Percentiles rank a stretch among this genome's conserved stretches.
Evolutionary conservation across 2,329 filamentous ascomycete genomes (phyloP).

Genomic region (Diaporthe sp.): DNA sequence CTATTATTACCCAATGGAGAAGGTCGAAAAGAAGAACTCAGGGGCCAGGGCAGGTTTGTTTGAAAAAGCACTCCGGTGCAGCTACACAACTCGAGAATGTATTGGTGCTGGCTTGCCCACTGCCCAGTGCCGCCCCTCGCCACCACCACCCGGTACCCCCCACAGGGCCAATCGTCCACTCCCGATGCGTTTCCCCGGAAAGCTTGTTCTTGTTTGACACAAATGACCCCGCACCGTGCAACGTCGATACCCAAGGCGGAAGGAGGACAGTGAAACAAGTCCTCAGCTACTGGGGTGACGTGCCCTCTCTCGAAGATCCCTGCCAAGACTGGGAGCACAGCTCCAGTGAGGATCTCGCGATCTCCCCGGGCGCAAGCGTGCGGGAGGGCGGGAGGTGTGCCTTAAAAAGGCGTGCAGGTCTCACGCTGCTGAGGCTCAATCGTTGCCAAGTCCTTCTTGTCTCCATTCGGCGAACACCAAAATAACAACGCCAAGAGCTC

Average conservation of each 20-base stretch:
- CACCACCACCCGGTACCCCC: neutral
- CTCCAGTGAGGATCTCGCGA: constrained; percentile 1
- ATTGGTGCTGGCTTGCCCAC: neutral
- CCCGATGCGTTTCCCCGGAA: constrained; percentile 12
- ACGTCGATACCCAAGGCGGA: neutral
- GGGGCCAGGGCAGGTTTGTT: neutral
- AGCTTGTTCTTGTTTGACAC: constrained; percentile 21
- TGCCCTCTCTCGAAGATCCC: constrained; percentile 1
- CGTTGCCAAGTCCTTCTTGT: neutral
- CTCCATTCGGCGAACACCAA: neutral
- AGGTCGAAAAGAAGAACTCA: neutral
- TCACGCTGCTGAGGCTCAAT: neutral
- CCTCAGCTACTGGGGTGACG: neutral
- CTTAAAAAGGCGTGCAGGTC: constrained; percentile 7
- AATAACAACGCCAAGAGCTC: neutral
- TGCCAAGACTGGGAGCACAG: constrained; percentile 17
- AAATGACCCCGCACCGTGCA: constrained; percentile 9
- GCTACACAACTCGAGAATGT: neutral
- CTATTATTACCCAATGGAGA: neutral
- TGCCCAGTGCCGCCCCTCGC: neutral
- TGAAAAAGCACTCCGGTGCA: neutral
- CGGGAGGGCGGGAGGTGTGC: neutral
- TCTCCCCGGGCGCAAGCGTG: neutral
- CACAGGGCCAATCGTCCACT: constrained; percentile 15
- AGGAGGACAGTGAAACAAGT: neutral